These are phyloP conservation scores for Eucalyptus leucophloia DNA, from an alignment of 345 rosid genomes.

Conservation along the genomic window DNA sequence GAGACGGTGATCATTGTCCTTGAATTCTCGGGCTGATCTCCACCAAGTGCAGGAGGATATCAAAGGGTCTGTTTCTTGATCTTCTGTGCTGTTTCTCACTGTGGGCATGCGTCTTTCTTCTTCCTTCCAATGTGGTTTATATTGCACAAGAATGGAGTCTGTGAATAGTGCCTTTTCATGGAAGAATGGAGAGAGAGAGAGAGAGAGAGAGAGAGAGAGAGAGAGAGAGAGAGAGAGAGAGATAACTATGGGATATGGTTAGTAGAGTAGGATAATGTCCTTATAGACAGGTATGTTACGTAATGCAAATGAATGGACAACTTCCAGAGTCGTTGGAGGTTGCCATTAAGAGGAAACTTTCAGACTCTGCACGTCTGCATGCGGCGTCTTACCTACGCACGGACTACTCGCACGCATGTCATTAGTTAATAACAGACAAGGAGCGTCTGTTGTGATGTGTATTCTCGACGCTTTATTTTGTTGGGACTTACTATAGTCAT, in stretches of 20 bases:
- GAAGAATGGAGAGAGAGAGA: neutral
- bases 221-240: neutral
- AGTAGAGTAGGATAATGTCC: neutral
- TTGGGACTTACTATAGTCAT: neutral
- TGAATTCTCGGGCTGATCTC: neutral
- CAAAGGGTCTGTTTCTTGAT: neutral
- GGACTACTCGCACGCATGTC: neutral
- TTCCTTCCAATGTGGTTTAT: neutral
- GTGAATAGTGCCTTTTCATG: neutral
- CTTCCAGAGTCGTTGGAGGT: neutral
- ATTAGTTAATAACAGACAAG: neutral
- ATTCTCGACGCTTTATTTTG: neutral
- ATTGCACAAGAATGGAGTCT: neutral
- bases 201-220: neutral
- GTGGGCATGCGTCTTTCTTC: neutral
- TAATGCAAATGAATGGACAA: neutral
- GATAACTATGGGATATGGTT: neutral
- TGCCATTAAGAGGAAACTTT: neutral
- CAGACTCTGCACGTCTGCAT: neutral
- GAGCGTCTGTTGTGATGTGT: neutral
- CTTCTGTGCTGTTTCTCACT: neutral
- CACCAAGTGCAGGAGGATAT: neutral
- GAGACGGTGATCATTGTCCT: neutral
- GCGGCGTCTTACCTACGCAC: neutral
- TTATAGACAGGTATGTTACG: neutral